Conservation (phyloP, 78 protist species). For the Dictyostelium capitatum region DNA sequence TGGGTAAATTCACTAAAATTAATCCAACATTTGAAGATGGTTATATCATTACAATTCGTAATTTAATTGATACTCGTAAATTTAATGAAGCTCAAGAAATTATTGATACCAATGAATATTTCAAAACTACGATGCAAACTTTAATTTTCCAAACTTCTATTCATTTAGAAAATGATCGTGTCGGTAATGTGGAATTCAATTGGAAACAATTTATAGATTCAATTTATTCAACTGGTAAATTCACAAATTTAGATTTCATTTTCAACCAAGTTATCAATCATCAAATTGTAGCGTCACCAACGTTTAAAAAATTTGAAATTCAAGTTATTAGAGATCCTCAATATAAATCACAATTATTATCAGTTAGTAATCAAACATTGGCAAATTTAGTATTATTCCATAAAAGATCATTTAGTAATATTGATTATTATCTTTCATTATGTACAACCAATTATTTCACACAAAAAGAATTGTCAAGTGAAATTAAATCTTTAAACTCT, state of each 20-base stretch:
- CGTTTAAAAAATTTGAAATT: neutral
- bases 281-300: neutral
- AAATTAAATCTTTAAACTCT: too few relatives aligned
- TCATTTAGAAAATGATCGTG: neutral
- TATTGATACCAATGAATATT: neutral
- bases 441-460: too few relatives aligned
- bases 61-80: neutral
- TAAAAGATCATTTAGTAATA: too few relatives aligned
- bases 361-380: neutral
- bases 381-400: neutral
- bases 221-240: neutral
- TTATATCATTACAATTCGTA: neutral
- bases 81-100: neutral
- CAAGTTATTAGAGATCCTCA: neutral
- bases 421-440: too few relatives aligned
- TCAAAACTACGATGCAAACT: neutral
- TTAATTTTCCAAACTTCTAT: neutral
- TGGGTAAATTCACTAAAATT: neutral
- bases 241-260: neutral
- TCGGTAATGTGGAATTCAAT: neutral
- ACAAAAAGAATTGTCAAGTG: too few relatives aligned
- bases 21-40: constrained; percentile 2
- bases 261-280: neutral
- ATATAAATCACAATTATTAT: neutral
- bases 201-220: neutral